Evolutionary conservation across 768 basidiomycete genomes (phyloP).

Genomic region (Russula lepida): DNA sequence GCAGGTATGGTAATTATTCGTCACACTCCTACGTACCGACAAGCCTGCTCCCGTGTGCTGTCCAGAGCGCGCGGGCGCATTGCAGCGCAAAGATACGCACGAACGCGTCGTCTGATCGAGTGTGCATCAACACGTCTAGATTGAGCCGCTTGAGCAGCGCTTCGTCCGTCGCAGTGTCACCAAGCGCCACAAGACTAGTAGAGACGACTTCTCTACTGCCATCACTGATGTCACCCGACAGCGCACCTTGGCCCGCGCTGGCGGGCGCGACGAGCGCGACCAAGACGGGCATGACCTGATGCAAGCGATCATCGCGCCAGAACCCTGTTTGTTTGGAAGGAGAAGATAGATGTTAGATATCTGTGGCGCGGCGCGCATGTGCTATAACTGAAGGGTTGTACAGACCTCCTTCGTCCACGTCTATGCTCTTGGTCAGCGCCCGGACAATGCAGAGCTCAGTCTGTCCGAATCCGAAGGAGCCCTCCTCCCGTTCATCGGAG

Average conservation of each 20-base stretch:
- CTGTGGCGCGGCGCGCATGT: background rate
- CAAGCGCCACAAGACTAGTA: constrained; percentile 47
- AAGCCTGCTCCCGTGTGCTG: constrained; percentile 61
- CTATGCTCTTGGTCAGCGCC: constrained; percentile 60
- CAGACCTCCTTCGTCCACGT: constrained; percentile 75
- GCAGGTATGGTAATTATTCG: background rate
- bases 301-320: constrained; percentile 81
- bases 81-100: constrained; percentile 63
- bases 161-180: constrained; percentile 49
- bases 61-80: constrained; percentile 71
- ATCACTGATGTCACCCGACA: too few relatives aligned
- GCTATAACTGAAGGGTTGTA: background rate
- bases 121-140: constrained; percentile 77
- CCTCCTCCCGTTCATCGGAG: constrained; percentile 30
- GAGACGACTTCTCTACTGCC: constrained; percentile 28
- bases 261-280: constrained; percentile 7
- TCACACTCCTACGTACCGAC: constrained; percentile 41
- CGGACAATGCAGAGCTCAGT: constrained; percentile 49
- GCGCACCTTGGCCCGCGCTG: background rate
- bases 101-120: constrained; percentile 69
- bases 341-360: background rate
- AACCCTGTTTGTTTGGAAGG: constrained; percentile 46
- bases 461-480: constrained; percentile 28
- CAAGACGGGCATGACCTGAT: constrained; percentile 40
- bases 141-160: constrained; percentile 71